phyloP scores from a whole-genome alignment of 202 grass and related monocot genomes.

The Dendrocalamus latiflorus region DNA sequence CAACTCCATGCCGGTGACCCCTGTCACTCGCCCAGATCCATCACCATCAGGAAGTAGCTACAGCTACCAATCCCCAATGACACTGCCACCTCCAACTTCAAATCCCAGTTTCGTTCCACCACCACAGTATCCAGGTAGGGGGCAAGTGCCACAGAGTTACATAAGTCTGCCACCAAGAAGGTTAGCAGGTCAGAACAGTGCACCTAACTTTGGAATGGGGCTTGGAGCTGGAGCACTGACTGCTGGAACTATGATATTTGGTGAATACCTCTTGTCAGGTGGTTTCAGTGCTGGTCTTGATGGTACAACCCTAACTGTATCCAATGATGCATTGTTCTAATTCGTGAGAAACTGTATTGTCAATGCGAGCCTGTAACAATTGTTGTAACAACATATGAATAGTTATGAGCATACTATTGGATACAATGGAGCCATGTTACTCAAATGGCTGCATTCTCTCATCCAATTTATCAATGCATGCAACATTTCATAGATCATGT shows the following conservation, averaged over 20 bases:
- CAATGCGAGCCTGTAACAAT: background rate
- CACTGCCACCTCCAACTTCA: slow-evolving; percentile 42
- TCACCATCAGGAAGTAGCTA: slow-evolving; percentile 28
- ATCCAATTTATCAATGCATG: slow-evolving; percentile 44
- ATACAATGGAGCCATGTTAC: slow-evolving; percentile 15
- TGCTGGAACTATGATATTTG: slow-evolving; percentile 78
- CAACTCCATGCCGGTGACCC: slow-evolving; percentile 6
- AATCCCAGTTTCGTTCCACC: slow-evolving; percentile 41
- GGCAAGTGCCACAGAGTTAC: slow-evolving; percentile 47
- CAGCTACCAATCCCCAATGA: slow-evolving; percentile 14
- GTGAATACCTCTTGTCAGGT: slow-evolving; percentile 62
- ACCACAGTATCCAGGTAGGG: slow-evolving; percentile 33
- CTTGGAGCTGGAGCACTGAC: slow-evolving; percentile 79
- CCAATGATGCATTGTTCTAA: slow-evolving; percentile 48
- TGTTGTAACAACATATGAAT: background rate
- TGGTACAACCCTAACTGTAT: slow-evolving; percentile 42
- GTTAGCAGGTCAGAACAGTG: slow-evolving; percentile 19
- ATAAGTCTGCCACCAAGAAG: slow-evolving; percentile 62
- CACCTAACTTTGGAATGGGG: slow-evolving; percentile 56
- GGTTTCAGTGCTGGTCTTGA: slow-evolving; percentile 37
- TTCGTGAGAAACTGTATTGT: background rate
- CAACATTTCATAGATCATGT: slow-evolving; percentile 43
- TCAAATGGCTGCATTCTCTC: slow-evolving; percentile 34
- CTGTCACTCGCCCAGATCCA: slow-evolving; percentile 8
- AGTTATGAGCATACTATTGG: slow-evolving; percentile 7